Percentiles rank a stretch among this genome's conserved stretches.
phyloP scores from a whole-genome alignment of 768 basidiomycete genomes.

The Macrolepiota fuliginosa region DNA sequence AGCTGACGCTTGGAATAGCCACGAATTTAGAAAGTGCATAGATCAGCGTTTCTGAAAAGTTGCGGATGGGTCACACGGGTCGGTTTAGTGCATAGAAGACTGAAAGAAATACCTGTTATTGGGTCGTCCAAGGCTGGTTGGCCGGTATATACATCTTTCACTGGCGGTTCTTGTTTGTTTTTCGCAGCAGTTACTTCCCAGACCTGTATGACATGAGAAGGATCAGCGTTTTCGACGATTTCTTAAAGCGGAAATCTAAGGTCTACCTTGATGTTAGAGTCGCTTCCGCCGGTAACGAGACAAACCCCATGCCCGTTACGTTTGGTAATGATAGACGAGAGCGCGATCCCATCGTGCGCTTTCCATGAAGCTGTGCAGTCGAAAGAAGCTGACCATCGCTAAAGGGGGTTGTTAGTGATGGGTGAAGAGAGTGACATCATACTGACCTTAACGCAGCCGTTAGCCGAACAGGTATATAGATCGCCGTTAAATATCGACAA shows the following conservation, averaged over 20 bases:
- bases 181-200: constrained; percentile 49
- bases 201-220: constrained; percentile 31
- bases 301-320: constrained; percentile 28
- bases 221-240: background rate
- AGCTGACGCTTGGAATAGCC: constrained; percentile 84
- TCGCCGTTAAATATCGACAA: constrained; percentile 69
- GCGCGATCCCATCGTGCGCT: constrained; percentile 77
- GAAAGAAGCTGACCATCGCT: constrained; percentile 85
- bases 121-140: constrained; percentile 12
- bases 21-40: constrained; percentile 85
- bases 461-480: constrained; percentile 63
- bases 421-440: background rate
- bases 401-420: background rate
- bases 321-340: constrained; percentile 69
- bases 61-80: background rate
- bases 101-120: constrained; percentile 21
- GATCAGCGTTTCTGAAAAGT: constrained; percentile 58
- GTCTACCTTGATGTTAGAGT: constrained; percentile 76
- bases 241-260: background rate
- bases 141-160: constrained; percentile 2
- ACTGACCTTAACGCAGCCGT: constrained; percentile 67
- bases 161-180: constrained; percentile 16
- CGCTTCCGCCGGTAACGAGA: constrained; percentile 81
- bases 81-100: background rate
- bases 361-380: constrained; percentile 82